phyloP scores from a whole-genome alignment of 371 early-diverging fungal species.

The Encephalitozoon cuniculi region DNA sequence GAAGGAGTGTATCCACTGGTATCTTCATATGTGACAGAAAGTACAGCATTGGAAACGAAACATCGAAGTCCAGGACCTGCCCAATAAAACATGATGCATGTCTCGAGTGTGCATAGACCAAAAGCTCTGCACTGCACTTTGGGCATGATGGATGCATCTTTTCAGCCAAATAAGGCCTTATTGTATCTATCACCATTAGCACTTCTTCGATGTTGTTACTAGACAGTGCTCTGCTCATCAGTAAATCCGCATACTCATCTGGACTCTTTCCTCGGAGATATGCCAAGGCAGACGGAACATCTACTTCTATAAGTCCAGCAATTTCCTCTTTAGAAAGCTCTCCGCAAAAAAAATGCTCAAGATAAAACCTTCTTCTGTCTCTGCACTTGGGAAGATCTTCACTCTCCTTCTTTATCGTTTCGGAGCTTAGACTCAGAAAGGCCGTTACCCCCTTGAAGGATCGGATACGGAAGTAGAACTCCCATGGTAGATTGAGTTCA shows the following conservation, averaged over 20 bases:
- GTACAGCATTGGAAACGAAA: not conserved
- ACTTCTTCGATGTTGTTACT: not conserved
- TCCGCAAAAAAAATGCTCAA: not conserved
- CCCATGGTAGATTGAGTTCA: not conserved
- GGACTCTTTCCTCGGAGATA: not conserved
- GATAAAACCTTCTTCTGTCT: not conserved
- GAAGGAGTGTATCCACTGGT: not conserved
- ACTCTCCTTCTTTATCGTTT: not conserved
- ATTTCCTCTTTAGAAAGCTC: not conserved
- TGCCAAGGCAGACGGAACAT: not conserved
- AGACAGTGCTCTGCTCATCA: not conserved
- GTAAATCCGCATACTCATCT: not conserved
- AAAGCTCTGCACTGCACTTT: not conserved
- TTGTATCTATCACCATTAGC: not conserved
- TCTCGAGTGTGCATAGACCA: not conserved
- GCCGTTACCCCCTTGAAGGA: not conserved
- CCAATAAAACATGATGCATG: not conserved
- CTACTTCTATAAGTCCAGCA: not conserved
- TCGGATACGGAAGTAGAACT: not conserved
- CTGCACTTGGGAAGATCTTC: not conserved
- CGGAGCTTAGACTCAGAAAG: not conserved
- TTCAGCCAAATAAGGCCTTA: not conserved
- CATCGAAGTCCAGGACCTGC: not conserved
- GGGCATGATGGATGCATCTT: not conserved
- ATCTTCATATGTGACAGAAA: not conserved